Base-by-base conservation (phyloP, 306 rosid species). In the Gastrolobium bilobum region DNA sequence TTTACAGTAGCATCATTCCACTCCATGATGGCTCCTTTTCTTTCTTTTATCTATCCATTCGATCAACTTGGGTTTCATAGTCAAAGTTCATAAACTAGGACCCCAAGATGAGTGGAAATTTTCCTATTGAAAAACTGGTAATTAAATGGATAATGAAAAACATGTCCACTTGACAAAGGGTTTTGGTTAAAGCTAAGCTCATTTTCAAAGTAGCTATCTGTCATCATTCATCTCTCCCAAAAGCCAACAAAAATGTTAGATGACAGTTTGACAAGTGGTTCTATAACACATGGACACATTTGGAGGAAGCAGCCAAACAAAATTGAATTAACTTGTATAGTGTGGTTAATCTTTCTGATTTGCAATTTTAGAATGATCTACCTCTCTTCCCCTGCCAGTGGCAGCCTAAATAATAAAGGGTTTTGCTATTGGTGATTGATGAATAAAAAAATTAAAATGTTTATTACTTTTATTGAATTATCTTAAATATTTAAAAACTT, bases 241-340 rank as follows among this genome's bases (percentile, higher is more conserved):
- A 80, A 68, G 71, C 63, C 39, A 48, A 69, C 57, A 10, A 44
- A 61, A 62, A 68, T 11, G 62, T 74, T 61, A 30, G 5, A 79
- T 79, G 69, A 37, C 56, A 51, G 42, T 29, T 29, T 47, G 4
- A 46, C 35, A 43, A 56, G 35, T 34, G 48, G 29, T 51, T 68
- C 10, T 51, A 31, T n/a, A 65, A 67, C 40, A 67, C 0, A 29
- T 0, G 15, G 39, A 42, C 10, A 42, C 10, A 20, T 39, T 53
- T n/a, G 1, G 3, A 50, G 37, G 2, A 68, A 44, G 76, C 13
- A 15, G 67, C 56, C 74, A 51, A 76, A 29, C 47, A 42, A 61
- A 43, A 0, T 33, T 29, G 9, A 33, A 72, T 2, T 50, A 71
- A 44, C 14, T 39, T 10, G 38, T 2, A 1, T 4, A 40, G 40